phyloP scores from a whole-genome alignment of 176 grass and related monocot genomes.

The Avena atlantica region DNA sequence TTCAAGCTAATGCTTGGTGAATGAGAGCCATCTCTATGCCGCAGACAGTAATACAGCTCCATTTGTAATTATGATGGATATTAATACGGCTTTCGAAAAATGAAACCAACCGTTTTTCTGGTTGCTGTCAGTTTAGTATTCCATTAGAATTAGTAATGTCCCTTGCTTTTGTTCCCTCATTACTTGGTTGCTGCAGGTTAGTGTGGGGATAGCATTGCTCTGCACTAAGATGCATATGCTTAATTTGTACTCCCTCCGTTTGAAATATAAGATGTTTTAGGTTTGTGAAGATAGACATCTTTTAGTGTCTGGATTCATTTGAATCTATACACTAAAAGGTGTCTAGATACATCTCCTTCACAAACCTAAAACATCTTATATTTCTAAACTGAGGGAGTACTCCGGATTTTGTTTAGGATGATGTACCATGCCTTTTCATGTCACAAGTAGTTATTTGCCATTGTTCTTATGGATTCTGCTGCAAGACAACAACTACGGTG shows the following conservation, averaged over 20 bases:
- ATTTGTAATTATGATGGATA: background rate
- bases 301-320: no score
- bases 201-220: background rate
- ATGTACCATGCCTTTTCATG: no score
- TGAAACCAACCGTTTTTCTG: background rate
- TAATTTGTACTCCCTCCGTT: no score
- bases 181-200: background rate
- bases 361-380: no score
- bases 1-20: background rate
- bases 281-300: no score
- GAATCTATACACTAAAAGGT: no score
- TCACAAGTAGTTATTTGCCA: background rate
- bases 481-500: background rate
- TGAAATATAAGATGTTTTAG: no score
- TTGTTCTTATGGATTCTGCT: background rate
- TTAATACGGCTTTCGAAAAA: background rate
- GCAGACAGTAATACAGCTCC: background rate
- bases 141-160: background rate
- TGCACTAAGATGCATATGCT: background rate
- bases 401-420: no score
- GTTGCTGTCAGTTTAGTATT: background rate
- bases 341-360: no score
- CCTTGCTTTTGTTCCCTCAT: background rate
- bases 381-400: no score
- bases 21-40: no score